These are phyloP conservation scores for Xylaria hypoxylon DNA, from an alignment of 2,329 filamentous ascomycete genomes.

Conservation along the genomic window DNA sequence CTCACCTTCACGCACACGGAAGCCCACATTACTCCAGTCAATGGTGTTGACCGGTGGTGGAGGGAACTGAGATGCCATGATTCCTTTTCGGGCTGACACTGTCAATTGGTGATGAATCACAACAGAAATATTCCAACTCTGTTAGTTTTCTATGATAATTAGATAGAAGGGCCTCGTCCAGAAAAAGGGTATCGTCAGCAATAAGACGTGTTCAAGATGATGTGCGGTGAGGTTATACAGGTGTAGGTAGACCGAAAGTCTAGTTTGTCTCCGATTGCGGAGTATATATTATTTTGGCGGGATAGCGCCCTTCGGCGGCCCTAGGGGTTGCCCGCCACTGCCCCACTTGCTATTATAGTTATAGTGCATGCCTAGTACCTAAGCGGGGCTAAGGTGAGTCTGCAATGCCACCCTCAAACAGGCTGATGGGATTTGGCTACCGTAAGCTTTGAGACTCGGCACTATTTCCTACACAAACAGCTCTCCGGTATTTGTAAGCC, in stretches of 20 bases:
- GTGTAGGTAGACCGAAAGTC: neutral
- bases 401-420: too few relatives aligned
- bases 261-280: conserved; percentile 39
- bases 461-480: too few relatives aligned
- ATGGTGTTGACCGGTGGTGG: conserved; percentile 83
- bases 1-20: conserved; percentile 88
- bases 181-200: neutral
- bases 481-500: too few relatives aligned
- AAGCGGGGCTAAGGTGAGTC: neutral
- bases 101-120: neutral
- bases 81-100: neutral
- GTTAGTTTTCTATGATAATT: neutral
- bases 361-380: neutral
- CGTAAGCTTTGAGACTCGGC: too few relatives aligned
- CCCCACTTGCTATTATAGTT: neutral
- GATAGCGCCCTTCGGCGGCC: neutral
- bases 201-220: conserved; percentile 13
- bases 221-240: conserved; percentile 5
- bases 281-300: conserved; percentile 11
- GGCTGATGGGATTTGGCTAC: too few relatives aligned
- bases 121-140: neutral
- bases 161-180: neutral
- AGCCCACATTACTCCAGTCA: conserved; percentile 94
- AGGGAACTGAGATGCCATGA: conserved; percentile 70
- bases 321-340: too few relatives aligned